phyloP scores from a whole-genome alignment of 1,284 basidiomycete species.

The Cutaneotrichosporon sp. region DNA sequence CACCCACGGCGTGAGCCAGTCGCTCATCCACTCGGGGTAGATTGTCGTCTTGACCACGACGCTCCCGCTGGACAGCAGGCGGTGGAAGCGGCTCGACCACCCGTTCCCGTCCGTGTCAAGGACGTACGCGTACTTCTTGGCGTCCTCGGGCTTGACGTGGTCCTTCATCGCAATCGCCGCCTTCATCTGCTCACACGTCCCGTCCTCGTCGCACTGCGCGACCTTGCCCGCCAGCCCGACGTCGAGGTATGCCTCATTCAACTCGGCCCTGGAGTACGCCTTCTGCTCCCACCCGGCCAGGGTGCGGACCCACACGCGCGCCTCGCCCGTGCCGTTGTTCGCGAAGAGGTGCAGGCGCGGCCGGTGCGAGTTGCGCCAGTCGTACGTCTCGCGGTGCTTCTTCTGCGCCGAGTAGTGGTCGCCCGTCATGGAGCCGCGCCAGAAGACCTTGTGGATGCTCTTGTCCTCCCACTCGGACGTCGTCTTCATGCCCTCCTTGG shows the following conservation, averaged over 20 bases:
- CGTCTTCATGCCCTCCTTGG: not conserved
- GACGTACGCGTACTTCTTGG: slow-evolving; percentile 28
- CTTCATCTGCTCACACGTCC: slow-evolving; percentile 48
- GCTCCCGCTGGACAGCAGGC: slow-evolving; percentile 52
- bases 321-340: slow-evolving; percentile 34
- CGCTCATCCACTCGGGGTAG: slow-evolving; percentile 55
- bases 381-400: slow-evolving; percentile 26
- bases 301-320: slow-evolving; percentile 47
- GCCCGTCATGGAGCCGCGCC: slow-evolving; percentile 55
- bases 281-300: slow-evolving; percentile 38
- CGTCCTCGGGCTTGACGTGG: slow-evolving; percentile 37
- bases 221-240: slow-evolving; percentile 43
- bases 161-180: slow-evolving; percentile 40
- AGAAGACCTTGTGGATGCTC: slow-evolving; percentile 52
- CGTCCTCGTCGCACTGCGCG: slow-evolving; percentile 43
- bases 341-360: slow-evolving; percentile 47
- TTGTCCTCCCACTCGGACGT: slow-evolving; percentile 45
- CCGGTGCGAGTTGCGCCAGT: slow-evolving; percentile 52
- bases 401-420: slow-evolving; percentile 41
- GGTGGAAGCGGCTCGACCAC: slow-evolving; percentile 52
- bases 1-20: slow-evolving; percentile 55
- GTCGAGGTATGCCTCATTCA: slow-evolving; percentile 53
- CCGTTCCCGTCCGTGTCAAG: slow-evolving; percentile 45
- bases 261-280: slow-evolving; percentile 31
- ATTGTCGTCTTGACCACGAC: slow-evolving; percentile 56